These are phyloP conservation scores for Quercus agrifolia DNA, from an alignment of 306 rosid genomes.

Conservation along the genomic window DNA sequence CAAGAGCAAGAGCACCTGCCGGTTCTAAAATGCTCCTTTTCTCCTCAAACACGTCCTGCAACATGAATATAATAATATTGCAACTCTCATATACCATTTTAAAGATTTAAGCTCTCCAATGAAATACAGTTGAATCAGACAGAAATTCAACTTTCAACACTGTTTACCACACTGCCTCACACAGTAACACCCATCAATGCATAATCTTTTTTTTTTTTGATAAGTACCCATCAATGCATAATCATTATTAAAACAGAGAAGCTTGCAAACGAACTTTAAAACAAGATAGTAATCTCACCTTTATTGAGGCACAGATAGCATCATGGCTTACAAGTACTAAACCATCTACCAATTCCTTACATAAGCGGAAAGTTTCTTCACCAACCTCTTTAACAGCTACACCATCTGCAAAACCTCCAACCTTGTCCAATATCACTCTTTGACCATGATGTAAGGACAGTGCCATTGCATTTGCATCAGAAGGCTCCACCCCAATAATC, in stretches of 20 bases:
- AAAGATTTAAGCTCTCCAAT: neutral
- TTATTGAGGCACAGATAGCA: slow-evolving; percentile 92
- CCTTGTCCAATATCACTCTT: slow-evolving; percentile 76
- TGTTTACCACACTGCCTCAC: neutral
- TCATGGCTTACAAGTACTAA: slow-evolving; percentile 90
- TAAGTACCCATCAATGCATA: neutral
- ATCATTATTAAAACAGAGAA: neutral
- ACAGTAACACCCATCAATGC: neutral
- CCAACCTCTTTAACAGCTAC: slow-evolving; percentile 99
- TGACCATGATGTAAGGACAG: slow-evolving; percentile 79
- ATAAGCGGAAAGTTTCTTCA: slow-evolving; percentile 82
- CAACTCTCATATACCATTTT: neutral
- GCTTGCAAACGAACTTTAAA: slow-evolving; percentile 16
- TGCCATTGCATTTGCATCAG: slow-evolving; percentile 96
- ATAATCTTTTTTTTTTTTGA: neutral
- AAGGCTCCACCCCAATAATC: slow-evolving; percentile 93
- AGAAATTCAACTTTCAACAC: neutral
- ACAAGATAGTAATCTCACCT: slow-evolving; percentile 47
- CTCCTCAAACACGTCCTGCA: slow-evolving; percentile 98
- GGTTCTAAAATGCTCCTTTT: slow-evolving; percentile 94
- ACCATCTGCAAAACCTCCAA: slow-evolving; percentile 96
- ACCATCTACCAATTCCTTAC: slow-evolving; percentile 86
- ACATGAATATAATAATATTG: slow-evolving; percentile 24
- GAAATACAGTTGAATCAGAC: neutral
- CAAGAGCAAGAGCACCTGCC: slow-evolving; percentile 96